Base-by-base conservation (phyloP, 371 early-diverging fungal genomes). In the Ordospora colligata region DNA sequence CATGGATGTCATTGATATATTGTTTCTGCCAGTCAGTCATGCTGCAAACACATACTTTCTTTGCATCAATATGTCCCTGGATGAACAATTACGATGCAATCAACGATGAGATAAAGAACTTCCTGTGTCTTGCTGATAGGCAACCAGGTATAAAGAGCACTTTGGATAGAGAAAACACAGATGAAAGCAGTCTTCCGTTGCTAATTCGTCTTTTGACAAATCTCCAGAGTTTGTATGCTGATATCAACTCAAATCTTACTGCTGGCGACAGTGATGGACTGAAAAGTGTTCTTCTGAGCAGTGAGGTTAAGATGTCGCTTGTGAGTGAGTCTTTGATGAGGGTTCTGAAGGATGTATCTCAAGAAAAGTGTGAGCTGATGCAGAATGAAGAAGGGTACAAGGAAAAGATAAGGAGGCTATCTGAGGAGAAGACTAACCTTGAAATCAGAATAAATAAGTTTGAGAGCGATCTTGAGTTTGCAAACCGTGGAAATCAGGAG, bases 251-350 rank as follows among this genome's bases (percentile, higher is more conserved):
- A 37, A 40, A 37, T 25, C 23, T 69, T 14, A 69, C 67, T 49
- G 67, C 53, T 0, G 69, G 66, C 25, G 73, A 69, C 14, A 7
- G 43, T 1, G 70, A 74, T 43, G 50, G 62, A 70, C 67, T 82
- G 21, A 79, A 79, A 32, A 47, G 53, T 14, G 74, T 77, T 21
- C 25, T 79, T 46, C 37, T 82, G 1, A 58, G 42, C 37, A 58
- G 54, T n/a, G 62, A 77, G 45, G 70, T 82, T 14, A 74, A 82
- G 49, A 76, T 69, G 46, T 68, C 74, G 25, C 47, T 69, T 12
- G 73, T 82, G 43, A 79, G 80, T 23, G 80, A 79, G 42, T 66
- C 77, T 45, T 54, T 82, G n/a, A 63, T 80, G 67, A 79, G 75
- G 52, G 72, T 82, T 11, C 47, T 82, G 42, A 70, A 69, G 51